A percentile compares a stretch with the other conserved stretches of the same genome.
phyloP scores from a whole-genome alignment of 106 monocot genomes.

The Dendrobium officinale region DNA sequence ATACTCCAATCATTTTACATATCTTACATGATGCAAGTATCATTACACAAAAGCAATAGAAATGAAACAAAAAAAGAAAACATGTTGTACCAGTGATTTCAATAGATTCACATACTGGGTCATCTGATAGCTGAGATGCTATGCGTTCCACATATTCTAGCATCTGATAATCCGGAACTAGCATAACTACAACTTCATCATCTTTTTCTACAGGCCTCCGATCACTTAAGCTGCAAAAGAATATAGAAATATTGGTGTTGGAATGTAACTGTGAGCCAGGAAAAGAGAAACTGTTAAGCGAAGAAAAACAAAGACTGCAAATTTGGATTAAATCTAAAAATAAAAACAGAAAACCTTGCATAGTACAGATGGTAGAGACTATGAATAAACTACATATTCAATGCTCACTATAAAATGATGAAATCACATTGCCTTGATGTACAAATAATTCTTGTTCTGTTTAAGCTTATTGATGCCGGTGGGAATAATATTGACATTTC shows the following conservation, averaged over 20 bases:
- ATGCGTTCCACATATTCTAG: slow-evolving; percentile 83
- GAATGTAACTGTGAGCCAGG: not conserved
- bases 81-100: not conserved
- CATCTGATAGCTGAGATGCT: slow-evolving; percentile 63
- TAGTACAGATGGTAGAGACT: not conserved
- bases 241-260: not conserved
- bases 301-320: not conserved
- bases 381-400: not conserved
- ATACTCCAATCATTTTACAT: no score
- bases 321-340: not conserved
- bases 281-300: not conserved
- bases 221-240: slow-evolving; percentile 77
- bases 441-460: not conserved
- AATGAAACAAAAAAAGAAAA: not conserved
- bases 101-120: slow-evolving; percentile 48
- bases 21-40: not conserved
- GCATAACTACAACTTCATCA: slow-evolving; percentile 91
- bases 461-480: not conserved
- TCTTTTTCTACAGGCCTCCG: slow-evolving; percentile 78
- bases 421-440: not conserved
- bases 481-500: not conserved
- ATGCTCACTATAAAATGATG: not conserved
- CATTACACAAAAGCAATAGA: not conserved
- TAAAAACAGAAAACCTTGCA: not conserved
- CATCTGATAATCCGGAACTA: slow-evolving; percentile 98